phyloP scores from a whole-genome alignment of 2,329 filamentous ascomycete species.

The Plenodomus biglobosus region DNA sequence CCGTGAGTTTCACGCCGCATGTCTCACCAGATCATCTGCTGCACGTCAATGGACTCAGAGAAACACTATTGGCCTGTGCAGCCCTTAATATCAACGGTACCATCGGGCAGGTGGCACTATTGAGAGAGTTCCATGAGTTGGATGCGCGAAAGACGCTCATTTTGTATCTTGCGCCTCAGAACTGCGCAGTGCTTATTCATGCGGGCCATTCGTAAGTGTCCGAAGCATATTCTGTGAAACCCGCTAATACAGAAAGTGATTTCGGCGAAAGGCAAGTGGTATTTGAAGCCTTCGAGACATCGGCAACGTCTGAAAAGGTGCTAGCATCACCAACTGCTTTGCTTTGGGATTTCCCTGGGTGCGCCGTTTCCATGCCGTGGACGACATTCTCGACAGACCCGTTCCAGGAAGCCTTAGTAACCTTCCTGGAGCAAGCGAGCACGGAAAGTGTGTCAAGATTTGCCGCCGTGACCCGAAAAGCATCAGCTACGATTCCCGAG shows the following conservation, averaged over 20 bases:
- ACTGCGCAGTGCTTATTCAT: conserved; percentile 52
- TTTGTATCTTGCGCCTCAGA: conserved; percentile 52
- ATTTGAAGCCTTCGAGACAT: conserved; percentile 65
- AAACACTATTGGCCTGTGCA: conserved; percentile 18
- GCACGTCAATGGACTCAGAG: conserved; percentile 16
- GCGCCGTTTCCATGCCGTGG: conserved; percentile 52
- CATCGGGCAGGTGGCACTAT: conserved; percentile 25
- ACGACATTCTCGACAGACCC: conserved; percentile 39
- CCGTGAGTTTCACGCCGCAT: conserved; percentile 17
- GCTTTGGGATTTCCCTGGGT: conserved; percentile 62
- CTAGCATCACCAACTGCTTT: conserved; percentile 56
- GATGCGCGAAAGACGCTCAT: conserved; percentile 40
- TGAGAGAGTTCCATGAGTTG: conserved; percentile 21
- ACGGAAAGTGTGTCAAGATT: conserved; percentile 57
- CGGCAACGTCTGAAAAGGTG: conserved; percentile 56
- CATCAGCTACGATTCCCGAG: conserved; percentile 53
- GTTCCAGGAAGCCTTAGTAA: conserved; percentile 54
- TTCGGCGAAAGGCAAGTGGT: conserved; percentile 35
- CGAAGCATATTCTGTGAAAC: conserved; percentile 1
- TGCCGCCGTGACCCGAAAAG: conserved; percentile 56
- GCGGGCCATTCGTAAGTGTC: conserved; percentile 35
- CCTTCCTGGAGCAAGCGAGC: conserved; percentile 60
- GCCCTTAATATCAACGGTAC: conserved; percentile 26
- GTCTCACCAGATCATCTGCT: conserved; percentile 9
- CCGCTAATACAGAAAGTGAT: conserved; percentile 11